phyloP scores from a whole-genome alignment of 495 filamentous ascomycete species.

The Xylaria castorea region DNA sequence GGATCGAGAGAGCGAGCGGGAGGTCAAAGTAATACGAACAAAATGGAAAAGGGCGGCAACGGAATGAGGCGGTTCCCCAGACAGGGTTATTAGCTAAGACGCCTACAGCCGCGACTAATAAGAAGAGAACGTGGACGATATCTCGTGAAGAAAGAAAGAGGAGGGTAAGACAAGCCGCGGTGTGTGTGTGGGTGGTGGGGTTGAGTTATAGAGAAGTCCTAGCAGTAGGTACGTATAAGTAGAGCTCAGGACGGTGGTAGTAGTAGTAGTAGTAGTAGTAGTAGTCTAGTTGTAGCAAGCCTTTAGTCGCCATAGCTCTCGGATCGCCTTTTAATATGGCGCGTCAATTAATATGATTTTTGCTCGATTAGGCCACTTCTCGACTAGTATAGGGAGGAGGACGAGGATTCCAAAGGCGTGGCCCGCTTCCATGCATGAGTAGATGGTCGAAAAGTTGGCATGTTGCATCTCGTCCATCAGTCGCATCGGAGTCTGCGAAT shows the following conservation, averaged over 20 bases:
- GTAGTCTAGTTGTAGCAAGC: conserved; percentile 27
- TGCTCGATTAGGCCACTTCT: conserved; percentile 18
- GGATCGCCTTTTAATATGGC: conserved; percentile 29
- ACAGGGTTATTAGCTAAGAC: conserved; percentile 64
- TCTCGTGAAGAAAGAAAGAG: conserved; percentile 55
- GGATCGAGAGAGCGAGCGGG: conserved; percentile 29
- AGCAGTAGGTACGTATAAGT: conserved; percentile 12
- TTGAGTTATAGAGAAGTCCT: conserved; percentile 49
- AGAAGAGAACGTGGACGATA: conserved; percentile 57
- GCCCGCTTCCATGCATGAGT: conserved; percentile 42
- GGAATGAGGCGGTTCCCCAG: conserved; percentile 61
- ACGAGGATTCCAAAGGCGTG: conserved; percentile 24
- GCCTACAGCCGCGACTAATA: conserved; percentile 58
- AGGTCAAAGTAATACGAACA: conserved; percentile 33
- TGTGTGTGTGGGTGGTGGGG: conserved; percentile 47
- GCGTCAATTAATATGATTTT: conserved; percentile 24
- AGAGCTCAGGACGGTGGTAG: conserved; percentile 33
- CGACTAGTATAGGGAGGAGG: conserved; percentile 13
- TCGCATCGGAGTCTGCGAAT: conserved; percentile 23
- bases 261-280: conserved; percentile 17
- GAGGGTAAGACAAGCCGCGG: conserved; percentile 50
- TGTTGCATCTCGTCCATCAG: conserved; percentile 24
- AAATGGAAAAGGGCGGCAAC: conserved; percentile 60
- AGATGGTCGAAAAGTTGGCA: conserved; percentile 32
- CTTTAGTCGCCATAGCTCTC: conserved; percentile 27